Evolutionary conservation across 306 rosid species (phyloP).

Genomic region (Vigna reflexopilosa): DNA sequence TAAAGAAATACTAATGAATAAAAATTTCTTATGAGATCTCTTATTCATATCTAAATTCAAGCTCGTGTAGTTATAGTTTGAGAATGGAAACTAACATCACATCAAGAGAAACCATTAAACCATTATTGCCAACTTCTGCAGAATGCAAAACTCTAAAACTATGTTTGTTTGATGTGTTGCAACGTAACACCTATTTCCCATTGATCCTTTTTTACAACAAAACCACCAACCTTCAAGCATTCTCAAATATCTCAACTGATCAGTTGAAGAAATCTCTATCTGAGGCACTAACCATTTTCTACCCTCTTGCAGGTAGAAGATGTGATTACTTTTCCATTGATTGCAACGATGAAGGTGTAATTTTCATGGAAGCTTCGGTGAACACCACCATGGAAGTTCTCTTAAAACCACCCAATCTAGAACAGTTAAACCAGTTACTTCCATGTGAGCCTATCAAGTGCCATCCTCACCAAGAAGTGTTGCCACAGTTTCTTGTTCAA

Average conservation of each 20-base stretch:
- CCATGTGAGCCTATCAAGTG: slow-evolving; percentile 52
- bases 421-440: slow-evolving; percentile 47
- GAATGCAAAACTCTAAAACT: slow-evolving; percentile 40
- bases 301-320: slow-evolving; percentile 60
- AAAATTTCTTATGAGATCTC: neutral
- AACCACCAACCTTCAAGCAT: slow-evolving; percentile 11
- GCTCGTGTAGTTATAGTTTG: neutral
- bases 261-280: slow-evolving; percentile 55
- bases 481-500: slow-evolving; percentile 56
- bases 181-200: slow-evolving; percentile 51
- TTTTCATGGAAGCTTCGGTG: slow-evolving; percentile 52
- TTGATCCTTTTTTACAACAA: slow-evolving; percentile 44
- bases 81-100: slow-evolving; percentile 51
- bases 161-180: slow-evolving; percentile 48
- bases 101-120: slow-evolving; percentile 53
- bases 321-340: slow-evolving; percentile 42
- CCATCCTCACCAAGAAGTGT: slow-evolving; percentile 3
- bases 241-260: slow-evolving; percentile 17
- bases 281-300: slow-evolving; percentile 51
- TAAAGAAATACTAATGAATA: neutral
- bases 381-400: slow-evolving; percentile 49
- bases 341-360: slow-evolving; percentile 58
- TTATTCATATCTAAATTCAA: neutral
- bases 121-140: slow-evolving; percentile 44
- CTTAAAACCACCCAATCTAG: slow-evolving; percentile 45